A percentile compares a stretch with the other conserved stretches of the same genome.
phyloP scores from a whole-genome alignment of 768 basidiomycete species.

The Rhodosporidiobolus sp. region DNA sequence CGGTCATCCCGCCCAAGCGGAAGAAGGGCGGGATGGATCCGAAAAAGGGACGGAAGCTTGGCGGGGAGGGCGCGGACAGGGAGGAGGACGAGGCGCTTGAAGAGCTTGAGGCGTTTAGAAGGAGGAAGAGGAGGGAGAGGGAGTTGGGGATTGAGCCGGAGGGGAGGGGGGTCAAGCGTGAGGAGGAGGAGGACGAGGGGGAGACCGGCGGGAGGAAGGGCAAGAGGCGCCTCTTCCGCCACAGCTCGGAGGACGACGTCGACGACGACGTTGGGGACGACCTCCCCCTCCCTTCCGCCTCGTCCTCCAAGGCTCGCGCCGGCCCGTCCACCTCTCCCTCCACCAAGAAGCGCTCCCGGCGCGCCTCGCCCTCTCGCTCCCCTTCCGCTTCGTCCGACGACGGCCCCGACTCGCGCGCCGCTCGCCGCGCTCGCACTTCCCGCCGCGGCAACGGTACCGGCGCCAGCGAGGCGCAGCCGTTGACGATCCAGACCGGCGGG shows the following conservation, averaged over 20 bases:
- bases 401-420: background rate
- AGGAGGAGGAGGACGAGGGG: background rate
- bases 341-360: background rate
- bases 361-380: background rate
- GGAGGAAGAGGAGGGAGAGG: background rate
- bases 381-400: background rate
- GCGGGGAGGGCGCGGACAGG: background rate
- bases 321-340: background rate
- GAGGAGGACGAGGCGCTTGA: background rate
- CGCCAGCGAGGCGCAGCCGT: background rate
- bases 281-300: background rate
- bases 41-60: too few species aligned
- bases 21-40: background rate
- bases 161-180: background rate
- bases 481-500: background rate
- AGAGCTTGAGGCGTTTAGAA: background rate
- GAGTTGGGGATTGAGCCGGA: background rate
- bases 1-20: too few species aligned
- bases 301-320: background rate
- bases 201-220: background rate
- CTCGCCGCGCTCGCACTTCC: conserved; percentile 2
- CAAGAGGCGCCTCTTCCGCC: background rate
- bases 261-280: background rate
- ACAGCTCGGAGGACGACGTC: background rate
- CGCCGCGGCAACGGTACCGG: conserved; percentile 2